Evolutionary conservation across 805 yeast genomes (phyloP).

Genomic region (Kazachstania psychrophila): DNA sequence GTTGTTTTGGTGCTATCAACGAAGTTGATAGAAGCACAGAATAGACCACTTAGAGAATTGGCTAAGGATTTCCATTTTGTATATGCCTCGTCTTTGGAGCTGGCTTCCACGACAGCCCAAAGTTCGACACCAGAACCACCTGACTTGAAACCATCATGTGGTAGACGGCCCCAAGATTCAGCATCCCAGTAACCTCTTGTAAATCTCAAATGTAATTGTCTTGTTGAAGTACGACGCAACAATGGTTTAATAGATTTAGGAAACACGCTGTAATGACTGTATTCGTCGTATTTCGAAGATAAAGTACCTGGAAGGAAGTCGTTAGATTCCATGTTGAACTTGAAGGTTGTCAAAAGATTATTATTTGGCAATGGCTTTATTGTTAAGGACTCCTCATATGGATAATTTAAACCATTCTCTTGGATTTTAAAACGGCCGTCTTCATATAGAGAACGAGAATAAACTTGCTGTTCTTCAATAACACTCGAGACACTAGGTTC

Average conservation of each 20-base stretch:
- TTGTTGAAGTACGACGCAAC: conserved; percentile 51
- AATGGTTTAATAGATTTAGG: conserved; percentile 79
- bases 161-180: conserved; percentile 76
- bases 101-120: conserved; percentile 77
- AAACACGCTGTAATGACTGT: conserved; percentile 53
- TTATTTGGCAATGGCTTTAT: conserved; percentile 69
- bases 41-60: conserved; percentile 76
- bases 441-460: background rate
- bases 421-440: background rate
- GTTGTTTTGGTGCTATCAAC: conserved; percentile 75
- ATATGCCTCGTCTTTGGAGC: conserved; percentile 43
- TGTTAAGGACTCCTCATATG: conserved; percentile 52
- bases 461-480: no score
- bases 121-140: conserved; percentile 96
- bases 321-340: conserved; percentile 55
- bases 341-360: conserved; percentile 59
- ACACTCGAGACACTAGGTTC: background rate
- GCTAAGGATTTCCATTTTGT: conserved; percentile 62
- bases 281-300: conserved; percentile 16
- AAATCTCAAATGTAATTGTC: conserved; percentile 76
- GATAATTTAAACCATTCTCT: conserved; percentile 25
- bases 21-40: conserved; percentile 90
- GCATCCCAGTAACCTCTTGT: conserved; percentile 95
- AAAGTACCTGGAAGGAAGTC: conserved; percentile 24
- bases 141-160: conserved; percentile 55